phyloP scores from a whole-genome alignment of 306 rosid species.

The Luffa aegyptiaca region DNA sequence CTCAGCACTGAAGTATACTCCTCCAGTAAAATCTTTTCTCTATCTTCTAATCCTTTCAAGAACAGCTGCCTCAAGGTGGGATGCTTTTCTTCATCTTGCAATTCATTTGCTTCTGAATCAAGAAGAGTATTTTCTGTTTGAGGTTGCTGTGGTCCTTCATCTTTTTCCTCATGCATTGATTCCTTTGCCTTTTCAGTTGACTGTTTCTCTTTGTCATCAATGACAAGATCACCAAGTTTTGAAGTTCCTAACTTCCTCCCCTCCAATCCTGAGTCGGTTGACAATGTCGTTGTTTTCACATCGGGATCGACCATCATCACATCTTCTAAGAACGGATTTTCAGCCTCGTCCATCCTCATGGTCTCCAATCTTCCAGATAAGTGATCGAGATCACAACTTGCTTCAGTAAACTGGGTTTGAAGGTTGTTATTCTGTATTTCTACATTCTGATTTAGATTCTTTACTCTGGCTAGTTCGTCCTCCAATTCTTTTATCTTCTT shows the following conservation, averaged over 20 bases:
- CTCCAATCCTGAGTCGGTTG: conserved; percentile 21
- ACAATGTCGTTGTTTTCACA: conserved; percentile 5
- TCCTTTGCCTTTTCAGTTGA: conserved; percentile 17
- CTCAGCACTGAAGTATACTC: conserved; percentile 63
- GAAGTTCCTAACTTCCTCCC: conserved; percentile 19
- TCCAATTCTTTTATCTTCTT: conserved; percentile 52
- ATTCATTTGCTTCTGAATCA: conserved; percentile 24
- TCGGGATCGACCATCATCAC: conserved; percentile 10
- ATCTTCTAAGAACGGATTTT: conserved; percentile 14
- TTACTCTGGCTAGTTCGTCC: conserved; percentile 42
- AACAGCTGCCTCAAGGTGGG: conserved; percentile 59
- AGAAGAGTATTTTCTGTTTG: conserved; percentile 14
- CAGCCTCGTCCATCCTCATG: conserved; percentile 38
- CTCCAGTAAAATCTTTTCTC: conserved; percentile 53
- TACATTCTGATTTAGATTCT: conserved; percentile 29
- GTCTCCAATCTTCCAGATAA: conserved; percentile 38
- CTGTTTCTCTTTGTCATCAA: conserved; percentile 23
- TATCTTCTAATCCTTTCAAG: conserved; percentile 52
- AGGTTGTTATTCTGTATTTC: conserved; percentile 28
- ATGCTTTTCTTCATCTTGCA: conserved; percentile 30
- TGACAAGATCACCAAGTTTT: background rate
- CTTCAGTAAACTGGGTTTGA: conserved; percentile 38
- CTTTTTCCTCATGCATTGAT: conserved; percentile 17
- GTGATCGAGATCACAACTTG: conserved; percentile 42
- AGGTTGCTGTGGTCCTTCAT: conserved; percentile 17